Evolutionary conservation across 352 stramenopile genomes (phyloP), one percentile per base, ranked within the genome.

Genomic region (Globisporangium spinosum): DNA sequence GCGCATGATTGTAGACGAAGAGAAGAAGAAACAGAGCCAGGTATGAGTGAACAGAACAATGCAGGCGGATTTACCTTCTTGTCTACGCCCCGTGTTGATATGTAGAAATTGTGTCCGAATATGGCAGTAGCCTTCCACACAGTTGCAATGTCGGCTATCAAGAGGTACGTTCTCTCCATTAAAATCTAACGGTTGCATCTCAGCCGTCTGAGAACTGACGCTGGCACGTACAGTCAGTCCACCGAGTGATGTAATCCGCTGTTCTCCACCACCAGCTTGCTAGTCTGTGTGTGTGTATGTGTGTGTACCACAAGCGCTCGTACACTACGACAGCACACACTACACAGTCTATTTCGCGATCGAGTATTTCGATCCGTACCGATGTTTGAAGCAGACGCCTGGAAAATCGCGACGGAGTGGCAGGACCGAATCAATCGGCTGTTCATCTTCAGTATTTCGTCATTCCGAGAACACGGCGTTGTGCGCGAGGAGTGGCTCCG

Each of bases 1-100:
- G 34, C 74, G 79, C 6, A 63, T 68, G 32, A 64, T 93, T 54
- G 70, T 34, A 15, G 61, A 75, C 22, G 40, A 69, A 17, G 51
- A 64, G 54, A 27, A 56, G 29, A 58, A 64, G 23, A 35, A 35
- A 38, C 23, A 20, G 13, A 64, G 23, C 40, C 38, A 64, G 23
- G 40, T 62, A 62, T 62, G n/a, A 62, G 5, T n/a, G n/a, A n/a
- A 29, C 17, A 8, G 13, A 12, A 2, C 34, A 60, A 60, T 43
- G 55, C 10, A 32, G 29, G 23, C 55, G 29, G 13, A 7, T 45
- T 34, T n/a, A 8, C 25, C 13, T 43, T 35, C 9, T 27, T 45
- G 29, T 40, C 29, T 23, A 59, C 13, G 12, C n/a, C 9, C 23
- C 27, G 15, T 38, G 17, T 43, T 10, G 35, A 12, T 15, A 4